Conservation (phyloP, 352 stramenopile species). For the Phytophthora niederhauseri region DNA sequence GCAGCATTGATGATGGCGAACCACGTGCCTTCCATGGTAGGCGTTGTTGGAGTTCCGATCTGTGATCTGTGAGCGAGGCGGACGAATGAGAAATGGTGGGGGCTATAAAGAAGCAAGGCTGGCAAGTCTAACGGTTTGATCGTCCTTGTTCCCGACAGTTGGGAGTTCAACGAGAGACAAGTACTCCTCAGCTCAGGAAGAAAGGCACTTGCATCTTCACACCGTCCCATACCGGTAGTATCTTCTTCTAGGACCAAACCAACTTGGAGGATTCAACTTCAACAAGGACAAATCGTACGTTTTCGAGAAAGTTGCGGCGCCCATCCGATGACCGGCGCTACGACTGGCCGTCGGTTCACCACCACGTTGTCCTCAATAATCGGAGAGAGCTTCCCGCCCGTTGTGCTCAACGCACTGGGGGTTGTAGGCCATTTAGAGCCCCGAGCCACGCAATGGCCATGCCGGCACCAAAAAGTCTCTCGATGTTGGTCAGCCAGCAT, state of each 20-base stretch:
- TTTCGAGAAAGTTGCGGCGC: no score
- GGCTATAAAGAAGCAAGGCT: background rate
- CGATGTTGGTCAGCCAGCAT: constrained; percentile 74
- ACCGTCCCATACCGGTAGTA: no score
- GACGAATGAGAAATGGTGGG: constrained; percentile 26
- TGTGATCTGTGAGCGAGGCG: constrained; percentile 15
- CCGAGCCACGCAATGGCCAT: no score
- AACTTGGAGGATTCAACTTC: no score
- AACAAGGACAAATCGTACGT: no score
- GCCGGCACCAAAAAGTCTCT: no score
- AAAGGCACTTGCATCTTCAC: no score
- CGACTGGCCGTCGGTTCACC: constrained; percentile 81
- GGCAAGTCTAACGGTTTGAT: background rate
- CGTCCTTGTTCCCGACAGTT: constrained; percentile 19
- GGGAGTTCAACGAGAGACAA: constrained; percentile 33
- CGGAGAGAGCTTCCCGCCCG: constrained; percentile 81
- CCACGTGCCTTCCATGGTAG: constrained; percentile 55
- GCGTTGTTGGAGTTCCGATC: background rate
- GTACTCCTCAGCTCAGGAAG: background rate
- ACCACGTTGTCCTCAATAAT: constrained; percentile 91
- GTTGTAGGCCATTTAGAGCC: constrained; percentile 93
- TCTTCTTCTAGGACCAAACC: no score
- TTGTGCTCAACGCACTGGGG: constrained; percentile 77
- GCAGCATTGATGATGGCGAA: constrained; percentile 65
- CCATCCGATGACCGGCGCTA: no score